Evolutionary conservation across 306 rosid genomes (phyloP), one percentile per base, ranked within the genome.

Genomic region (Glycine latifolia): DNA sequence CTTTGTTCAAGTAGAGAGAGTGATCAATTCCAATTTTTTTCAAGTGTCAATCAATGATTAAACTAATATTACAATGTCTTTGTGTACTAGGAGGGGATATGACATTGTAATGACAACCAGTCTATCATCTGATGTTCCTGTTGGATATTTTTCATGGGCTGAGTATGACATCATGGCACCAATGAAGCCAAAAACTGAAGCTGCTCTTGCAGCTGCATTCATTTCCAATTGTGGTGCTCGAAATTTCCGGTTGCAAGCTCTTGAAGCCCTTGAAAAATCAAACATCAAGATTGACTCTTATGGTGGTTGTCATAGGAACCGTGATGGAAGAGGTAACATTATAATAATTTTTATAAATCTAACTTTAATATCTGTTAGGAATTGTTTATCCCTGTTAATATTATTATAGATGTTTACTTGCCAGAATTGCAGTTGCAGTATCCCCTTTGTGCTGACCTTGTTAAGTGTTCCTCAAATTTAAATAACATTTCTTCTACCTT

Each of bases 101-200:
- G n/a, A 71, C 59, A 75, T 93, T 78, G 87, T 96, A 75, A 96
- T 96, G 99, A 96, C 98, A 12, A 96, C 97, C 56, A 96, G 99
- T 92, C 94, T 96, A 85, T 93, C 94, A 78, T 96, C 98, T 83
- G 97, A 96, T 87, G 98, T 96, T 87, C 97, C 98, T 62, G 98
- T 92, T 49, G 99, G 99, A 84, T 96, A 96, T 85, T 96, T 96
- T 82, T 96, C 99, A 44, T 96, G 99, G 99, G 94, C 99, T 39
- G 99, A 96, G 91, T 96, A 96, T 83, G 93, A 96, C 78, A 88
- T 96, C 79, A 96, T 96, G 99, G 97, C 94, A 44, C 98, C 97
- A 6, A 41, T 93, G 47, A 84, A 65, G 87, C 94, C 94, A 63
- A 96, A 96, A 90, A 96, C 84, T 68, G 99, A 93, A 82, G 86